A percentile compares a stretch with the other conserved stretches of the same genome.
Conservation (phyloP, 345 rosid species). For the Aethionema arabicum region DNA sequence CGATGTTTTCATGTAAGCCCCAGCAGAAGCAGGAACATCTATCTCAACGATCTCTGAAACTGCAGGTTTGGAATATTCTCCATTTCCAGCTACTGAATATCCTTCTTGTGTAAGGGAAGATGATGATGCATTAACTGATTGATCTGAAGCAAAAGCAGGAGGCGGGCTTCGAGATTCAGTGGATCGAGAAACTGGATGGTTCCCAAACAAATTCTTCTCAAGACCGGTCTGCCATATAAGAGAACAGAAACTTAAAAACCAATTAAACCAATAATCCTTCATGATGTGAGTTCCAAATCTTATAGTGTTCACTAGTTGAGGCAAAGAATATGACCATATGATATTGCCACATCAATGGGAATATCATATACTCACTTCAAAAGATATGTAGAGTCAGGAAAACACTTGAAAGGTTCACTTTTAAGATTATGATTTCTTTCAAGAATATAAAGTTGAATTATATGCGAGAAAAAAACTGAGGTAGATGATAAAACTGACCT, state of each 20-base stretch:
- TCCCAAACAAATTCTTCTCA: constrained; percentile 86
- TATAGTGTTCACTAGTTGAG: not conserved
- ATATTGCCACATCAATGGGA: constrained; percentile 9
- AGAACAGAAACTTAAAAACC: constrained; percentile 7
- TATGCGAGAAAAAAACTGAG: not conserved
- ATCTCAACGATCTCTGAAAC: constrained; percentile 85
- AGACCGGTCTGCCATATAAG: constrained; percentile 66
- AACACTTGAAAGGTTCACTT: constrained; percentile 1
- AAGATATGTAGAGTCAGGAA: not conserved
- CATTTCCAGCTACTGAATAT: constrained; percentile 40
- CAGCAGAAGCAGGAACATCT: constrained; percentile 73
- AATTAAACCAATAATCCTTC: constrained; percentile 17
- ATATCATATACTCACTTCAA: constrained; percentile 1
- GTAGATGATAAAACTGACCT: constrained; percentile 48
- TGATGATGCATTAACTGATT: constrained; percentile 48
- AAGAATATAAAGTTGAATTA: constrained; percentile 15
- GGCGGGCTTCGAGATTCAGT: constrained; percentile 62
- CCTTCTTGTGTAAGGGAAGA: constrained; percentile 47
- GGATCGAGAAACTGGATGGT: constrained; percentile 71
- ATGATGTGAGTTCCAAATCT: not conserved
- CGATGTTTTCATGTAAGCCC: constrained; percentile 60
- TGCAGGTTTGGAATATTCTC: constrained; percentile 50
- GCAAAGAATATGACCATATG: constrained; percentile 1
- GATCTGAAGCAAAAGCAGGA: constrained; percentile 76
- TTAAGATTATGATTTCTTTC: constrained; percentile 17